A percentile compares a stretch with the other conserved stretches of the same genome.
Evolutionary conservation across 331 rosid genomes (phyloP).

Genomic region (Malus hybrid): DNA sequence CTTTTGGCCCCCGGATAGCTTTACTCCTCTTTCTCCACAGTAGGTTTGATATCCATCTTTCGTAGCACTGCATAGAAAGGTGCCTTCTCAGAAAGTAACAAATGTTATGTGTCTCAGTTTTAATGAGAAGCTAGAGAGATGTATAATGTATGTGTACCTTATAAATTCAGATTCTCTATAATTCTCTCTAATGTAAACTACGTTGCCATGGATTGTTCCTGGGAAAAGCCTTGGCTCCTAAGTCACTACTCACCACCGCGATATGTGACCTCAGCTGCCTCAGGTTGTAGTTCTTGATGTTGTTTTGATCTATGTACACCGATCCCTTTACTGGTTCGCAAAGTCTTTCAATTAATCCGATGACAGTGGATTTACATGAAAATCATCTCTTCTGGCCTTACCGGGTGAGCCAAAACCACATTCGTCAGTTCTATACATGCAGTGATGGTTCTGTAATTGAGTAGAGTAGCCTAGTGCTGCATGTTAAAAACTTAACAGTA

Average conservation of each 20-base stretch:
- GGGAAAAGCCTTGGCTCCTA: constrained; percentile 55
- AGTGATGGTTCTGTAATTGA: neutral
- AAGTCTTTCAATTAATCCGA: constrained; percentile 65
- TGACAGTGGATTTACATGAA: constrained; percentile 69
- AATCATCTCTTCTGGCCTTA: constrained; percentile 56
- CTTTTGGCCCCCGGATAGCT: constrained; percentile 59
- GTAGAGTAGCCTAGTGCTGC: neutral
- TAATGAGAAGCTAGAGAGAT: neutral
- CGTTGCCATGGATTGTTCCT: constrained; percentile 55
- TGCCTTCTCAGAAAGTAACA: neutral
- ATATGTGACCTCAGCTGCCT: constrained; percentile 54
- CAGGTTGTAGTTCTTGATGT: constrained; percentile 12
- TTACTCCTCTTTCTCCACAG: constrained; percentile 64
- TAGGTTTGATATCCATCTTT: constrained; percentile 49
- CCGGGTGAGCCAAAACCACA: constrained; percentile 50
- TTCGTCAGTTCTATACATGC: constrained; percentile 31
- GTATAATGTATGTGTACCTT: constrained; percentile 21
- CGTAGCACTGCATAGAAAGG: constrained; percentile 35
- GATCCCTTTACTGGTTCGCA: constrained; percentile 51
- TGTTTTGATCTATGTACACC: too few relatives aligned
- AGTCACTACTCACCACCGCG: constrained; percentile 39
- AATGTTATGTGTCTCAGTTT: neutral
- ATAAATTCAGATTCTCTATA: constrained; percentile 21
- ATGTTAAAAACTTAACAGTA: neutral
- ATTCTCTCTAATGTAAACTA: constrained; percentile 29